Conservation (phyloP, 1,284 basidiomycete species). For the Tylopilus microsporus region DNA sequence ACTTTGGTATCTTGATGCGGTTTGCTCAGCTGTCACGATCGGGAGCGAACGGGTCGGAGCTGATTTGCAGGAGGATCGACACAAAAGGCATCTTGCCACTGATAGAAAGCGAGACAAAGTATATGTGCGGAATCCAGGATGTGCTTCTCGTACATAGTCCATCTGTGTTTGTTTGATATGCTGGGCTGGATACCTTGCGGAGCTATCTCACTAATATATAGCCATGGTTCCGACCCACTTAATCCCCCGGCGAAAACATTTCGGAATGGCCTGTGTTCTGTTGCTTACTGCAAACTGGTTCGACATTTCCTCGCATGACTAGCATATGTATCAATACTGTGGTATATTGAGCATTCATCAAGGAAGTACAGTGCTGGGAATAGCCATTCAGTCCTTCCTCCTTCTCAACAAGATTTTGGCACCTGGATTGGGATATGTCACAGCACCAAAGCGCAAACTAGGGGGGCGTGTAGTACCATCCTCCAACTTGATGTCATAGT, state of each 20-base stretch:
- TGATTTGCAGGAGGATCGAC: not conserved
- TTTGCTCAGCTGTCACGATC: not conserved
- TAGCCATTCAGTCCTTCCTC: too few species aligned
- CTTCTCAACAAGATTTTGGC: not conserved
- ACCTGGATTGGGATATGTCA: not conserved
- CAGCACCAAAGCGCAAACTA: not conserved
- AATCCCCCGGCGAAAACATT: too few species aligned
- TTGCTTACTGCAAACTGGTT: too few species aligned
- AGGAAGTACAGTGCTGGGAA: too few species aligned
- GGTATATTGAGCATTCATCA: too few species aligned
- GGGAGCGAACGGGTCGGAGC: not conserved
- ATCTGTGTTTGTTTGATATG: not conserved
- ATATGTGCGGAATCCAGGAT: not conserved
- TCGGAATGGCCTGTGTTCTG: too few species aligned
- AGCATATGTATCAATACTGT: too few species aligned
- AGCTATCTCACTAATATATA: too few species aligned
- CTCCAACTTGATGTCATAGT: not conserved
- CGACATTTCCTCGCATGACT: too few species aligned
- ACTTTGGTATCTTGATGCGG: slow-evolving; percentile 2
- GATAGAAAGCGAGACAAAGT: not conserved
- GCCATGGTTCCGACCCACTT: too few species aligned
- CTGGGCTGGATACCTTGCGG: too few species aligned
- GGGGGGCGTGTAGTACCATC: not conserved
- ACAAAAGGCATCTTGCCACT: not conserved
- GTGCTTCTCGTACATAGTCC: slow-evolving; percentile 1